Conservation (phyloP, 148 eudicot genomes). For the Cornus kousa region DNA sequence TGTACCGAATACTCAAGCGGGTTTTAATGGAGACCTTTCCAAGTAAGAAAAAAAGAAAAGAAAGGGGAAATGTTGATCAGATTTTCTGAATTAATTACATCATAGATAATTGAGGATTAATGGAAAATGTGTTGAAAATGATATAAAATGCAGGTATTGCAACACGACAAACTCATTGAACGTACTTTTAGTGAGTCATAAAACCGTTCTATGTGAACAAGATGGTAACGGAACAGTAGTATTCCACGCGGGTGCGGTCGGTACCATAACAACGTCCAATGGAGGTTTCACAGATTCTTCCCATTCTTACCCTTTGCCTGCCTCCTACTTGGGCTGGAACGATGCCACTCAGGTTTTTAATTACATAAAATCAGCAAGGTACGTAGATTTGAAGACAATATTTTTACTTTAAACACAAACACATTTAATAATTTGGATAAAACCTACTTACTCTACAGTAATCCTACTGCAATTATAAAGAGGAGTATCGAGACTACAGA, state of each 20-base stretch:
- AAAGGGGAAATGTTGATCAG: no score
- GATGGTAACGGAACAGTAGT: not conserved
- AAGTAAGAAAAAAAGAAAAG: not conserved
- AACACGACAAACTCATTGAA: not conserved
- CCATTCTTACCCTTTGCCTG: not conserved
- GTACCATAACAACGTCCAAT: not conserved
- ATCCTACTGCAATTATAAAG: not conserved
- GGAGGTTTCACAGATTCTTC: not conserved
- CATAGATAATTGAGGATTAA: not conserved
- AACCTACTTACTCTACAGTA: not conserved
- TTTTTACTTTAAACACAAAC: not conserved
- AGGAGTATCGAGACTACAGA: not conserved
- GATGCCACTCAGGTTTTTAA: not conserved
- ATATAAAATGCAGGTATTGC: not conserved
- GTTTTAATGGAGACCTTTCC: not conserved
- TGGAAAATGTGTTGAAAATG: not conserved
- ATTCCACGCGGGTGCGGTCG: not conserved
- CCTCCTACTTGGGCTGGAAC: not conserved
- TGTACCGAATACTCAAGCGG: constrained; percentile 2
- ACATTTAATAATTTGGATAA: no score
- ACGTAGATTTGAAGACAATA: no score
- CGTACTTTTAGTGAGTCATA: not conserved
- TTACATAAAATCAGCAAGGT: not conserved
- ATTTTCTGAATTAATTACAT: no score
- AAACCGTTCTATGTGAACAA: not conserved